phyloP scores from a whole-genome alignment of 805 yeast species.

The Spathaspora sp. region DNA sequence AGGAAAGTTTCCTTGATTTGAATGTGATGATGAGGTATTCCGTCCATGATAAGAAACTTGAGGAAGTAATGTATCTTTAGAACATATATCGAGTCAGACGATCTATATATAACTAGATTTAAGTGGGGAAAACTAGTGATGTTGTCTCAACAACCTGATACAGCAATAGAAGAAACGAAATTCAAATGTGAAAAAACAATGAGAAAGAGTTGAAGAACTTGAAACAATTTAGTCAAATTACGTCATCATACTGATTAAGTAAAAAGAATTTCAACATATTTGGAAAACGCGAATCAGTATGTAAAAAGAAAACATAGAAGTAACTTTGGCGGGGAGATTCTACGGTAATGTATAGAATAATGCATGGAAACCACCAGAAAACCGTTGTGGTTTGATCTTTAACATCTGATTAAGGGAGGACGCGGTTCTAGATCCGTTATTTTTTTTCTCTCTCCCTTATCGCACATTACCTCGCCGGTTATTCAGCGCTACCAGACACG shows the following conservation, averaged over 20 bases:
- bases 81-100: no score
- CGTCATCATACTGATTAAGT: background rate
- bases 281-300: background rate
- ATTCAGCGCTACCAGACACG: no score
- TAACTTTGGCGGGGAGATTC: background rate
- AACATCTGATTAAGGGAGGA: no score
- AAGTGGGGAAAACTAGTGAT: no score
- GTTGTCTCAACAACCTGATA: no score
- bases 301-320: background rate
- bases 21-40: conserved; percentile 14
- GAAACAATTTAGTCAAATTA: background rate
- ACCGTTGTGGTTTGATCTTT: no score
- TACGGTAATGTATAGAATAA: background rate
- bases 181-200: background rate
- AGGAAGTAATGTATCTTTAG: background rate
- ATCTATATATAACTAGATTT: no score
- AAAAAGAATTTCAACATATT: no score
- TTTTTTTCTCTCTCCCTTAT: no score
- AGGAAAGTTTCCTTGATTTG: conserved; percentile 33
- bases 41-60: background rate
- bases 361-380: background rate
- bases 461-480: no score
- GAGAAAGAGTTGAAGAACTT: background rate
- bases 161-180: background rate
- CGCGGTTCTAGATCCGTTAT: no score